Conservation (phyloP, 208 protist species). For the Leishmania mexicana region DNA sequence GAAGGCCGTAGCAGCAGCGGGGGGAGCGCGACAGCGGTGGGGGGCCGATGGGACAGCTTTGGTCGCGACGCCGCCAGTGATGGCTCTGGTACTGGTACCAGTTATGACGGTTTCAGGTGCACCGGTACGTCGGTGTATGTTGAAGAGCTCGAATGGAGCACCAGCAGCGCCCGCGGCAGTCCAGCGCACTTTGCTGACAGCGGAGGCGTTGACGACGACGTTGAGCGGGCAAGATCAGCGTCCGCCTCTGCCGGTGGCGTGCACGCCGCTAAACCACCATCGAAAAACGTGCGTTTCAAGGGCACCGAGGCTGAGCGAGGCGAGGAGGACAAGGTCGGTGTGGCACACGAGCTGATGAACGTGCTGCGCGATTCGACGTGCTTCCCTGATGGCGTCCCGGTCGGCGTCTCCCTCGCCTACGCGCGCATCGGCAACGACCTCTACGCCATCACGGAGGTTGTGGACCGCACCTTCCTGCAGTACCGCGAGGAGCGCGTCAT, state of each 20-base stretch:
- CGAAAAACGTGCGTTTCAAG: background rate
- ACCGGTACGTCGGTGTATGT: background rate
- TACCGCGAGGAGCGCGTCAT: slow-evolving; percentile 66
- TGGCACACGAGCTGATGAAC: slow-evolving; percentile 13
- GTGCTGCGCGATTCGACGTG: slow-evolving; percentile 22
- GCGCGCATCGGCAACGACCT: slow-evolving; percentile 68
- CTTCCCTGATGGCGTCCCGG: slow-evolving; percentile 47
- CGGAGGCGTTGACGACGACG: background rate
- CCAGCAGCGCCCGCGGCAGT: background rate
- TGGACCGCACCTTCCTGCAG: slow-evolving; percentile 71
- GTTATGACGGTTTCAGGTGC: background rate
- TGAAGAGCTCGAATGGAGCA: background rate
- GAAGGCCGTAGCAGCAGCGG: background rate
- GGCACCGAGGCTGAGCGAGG: background rate
- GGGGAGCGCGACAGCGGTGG: background rate
- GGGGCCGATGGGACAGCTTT: background rate
- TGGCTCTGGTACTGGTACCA: background rate
- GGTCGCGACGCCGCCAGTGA: background rate
- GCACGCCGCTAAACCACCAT: background rate
- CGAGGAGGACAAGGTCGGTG: background rate
- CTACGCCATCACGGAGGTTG: slow-evolving; percentile 66
- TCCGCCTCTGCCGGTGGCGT: background rate
- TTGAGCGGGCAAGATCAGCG: background rate
- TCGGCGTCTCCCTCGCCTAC: slow-evolving; percentile 59
- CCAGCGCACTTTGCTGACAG: too few relatives aligned